Evolutionary conservation across 129 eudicot genomes (phyloP).

Genomic region (Flaveria linearis): DNA sequence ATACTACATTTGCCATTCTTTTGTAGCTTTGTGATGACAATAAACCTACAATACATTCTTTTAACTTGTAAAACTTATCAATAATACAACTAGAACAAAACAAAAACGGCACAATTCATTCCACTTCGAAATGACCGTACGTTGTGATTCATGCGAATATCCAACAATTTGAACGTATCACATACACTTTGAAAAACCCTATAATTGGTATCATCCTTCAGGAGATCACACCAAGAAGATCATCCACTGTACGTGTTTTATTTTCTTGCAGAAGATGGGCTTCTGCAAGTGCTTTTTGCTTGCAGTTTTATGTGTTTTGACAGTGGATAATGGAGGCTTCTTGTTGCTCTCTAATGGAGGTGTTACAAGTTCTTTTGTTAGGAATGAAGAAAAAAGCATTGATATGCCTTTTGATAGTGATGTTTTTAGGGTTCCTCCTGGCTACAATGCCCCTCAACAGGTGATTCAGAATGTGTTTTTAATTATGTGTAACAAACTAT

Average conservation of each 20-base stretch:
- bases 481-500: neutral
- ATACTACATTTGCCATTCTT: too few species aligned
- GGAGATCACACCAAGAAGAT: neutral
- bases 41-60: neutral
- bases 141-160: slow-evolving; percentile 1
- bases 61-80: neutral
- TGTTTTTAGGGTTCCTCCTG: slow-evolving; percentile 66
- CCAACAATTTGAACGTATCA: slow-evolving; percentile 8
- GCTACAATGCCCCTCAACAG: slow-evolving; percentile 91
- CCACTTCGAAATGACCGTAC: slow-evolving; percentile 22
- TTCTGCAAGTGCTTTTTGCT: slow-evolving; percentile 14
- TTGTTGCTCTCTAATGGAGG: slow-evolving; percentile 49
- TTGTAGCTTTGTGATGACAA: too few species aligned
- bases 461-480: slow-evolving; percentile 19
- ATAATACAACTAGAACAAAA: slow-evolving; percentile 12
- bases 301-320: slow-evolving; percentile 25
- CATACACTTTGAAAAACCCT: neutral
- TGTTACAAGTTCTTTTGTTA: slow-evolving; percentile 60
- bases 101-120: slow-evolving; percentile 5
- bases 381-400: slow-evolving; percentile 43
- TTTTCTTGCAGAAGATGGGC: neutral
- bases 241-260: neutral
- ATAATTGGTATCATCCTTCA: slow-evolving; percentile 1
- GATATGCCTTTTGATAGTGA: slow-evolving; percentile 81
- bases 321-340: slow-evolving; percentile 16